A percentile compares a stretch with the other conserved stretches of the same genome.
These are phyloP conservation scores for Pythium plurisporium DNA, from an alignment of 352 stramenopile genomes.

Conservation along the genomic window DNA sequence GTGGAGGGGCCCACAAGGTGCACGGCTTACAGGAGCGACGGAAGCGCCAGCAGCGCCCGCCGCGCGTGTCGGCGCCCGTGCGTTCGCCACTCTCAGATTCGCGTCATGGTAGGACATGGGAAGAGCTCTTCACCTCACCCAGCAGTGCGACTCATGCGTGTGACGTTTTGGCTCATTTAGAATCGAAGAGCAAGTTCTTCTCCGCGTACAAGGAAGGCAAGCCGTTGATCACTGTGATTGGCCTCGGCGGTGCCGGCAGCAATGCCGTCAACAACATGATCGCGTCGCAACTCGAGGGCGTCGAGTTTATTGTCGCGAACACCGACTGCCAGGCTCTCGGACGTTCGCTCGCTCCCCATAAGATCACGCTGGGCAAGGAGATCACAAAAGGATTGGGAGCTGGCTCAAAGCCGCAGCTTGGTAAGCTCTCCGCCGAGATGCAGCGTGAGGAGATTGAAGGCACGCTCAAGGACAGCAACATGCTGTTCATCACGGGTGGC, in stretches of 20 bases:
- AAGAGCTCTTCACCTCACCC: too few relatives aligned
- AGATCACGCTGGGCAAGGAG: conserved; percentile 82
- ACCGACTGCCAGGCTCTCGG: conserved; percentile 91
- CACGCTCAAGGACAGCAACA: conserved; percentile 90
- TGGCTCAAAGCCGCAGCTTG: conserved; percentile 77
- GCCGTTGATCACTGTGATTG: conserved; percentile 84
- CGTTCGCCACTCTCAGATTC: conserved; percentile 6
- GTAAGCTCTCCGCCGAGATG: conserved; percentile 81
- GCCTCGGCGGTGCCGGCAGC: conserved; percentile 73
- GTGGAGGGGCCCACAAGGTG: background rate
- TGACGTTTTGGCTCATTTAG: background rate
- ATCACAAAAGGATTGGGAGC: conserved; percentile 81
- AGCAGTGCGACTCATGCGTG: too few relatives aligned
- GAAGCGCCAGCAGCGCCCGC: conserved; percentile 26
- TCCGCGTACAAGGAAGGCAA: conserved; percentile 76
- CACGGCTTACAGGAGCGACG: conserved; percentile 26
- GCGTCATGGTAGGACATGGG: conserved; percentile 9
- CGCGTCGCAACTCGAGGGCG: conserved; percentile 81
- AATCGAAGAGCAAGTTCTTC: conserved; percentile 40
- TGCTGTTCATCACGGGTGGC: conserved; percentile 95
- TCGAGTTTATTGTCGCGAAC: conserved; percentile 96
- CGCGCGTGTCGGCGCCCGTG: conserved; percentile 14
- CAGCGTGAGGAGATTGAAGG: conserved; percentile 86
- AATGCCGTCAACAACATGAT: conserved; percentile 91
- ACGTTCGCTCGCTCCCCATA: conserved; percentile 70